These are phyloP conservation scores for Tricholoma flavovirens DNA, from an alignment of 768 basidiomycete species.

Conservation along the genomic window DNA sequence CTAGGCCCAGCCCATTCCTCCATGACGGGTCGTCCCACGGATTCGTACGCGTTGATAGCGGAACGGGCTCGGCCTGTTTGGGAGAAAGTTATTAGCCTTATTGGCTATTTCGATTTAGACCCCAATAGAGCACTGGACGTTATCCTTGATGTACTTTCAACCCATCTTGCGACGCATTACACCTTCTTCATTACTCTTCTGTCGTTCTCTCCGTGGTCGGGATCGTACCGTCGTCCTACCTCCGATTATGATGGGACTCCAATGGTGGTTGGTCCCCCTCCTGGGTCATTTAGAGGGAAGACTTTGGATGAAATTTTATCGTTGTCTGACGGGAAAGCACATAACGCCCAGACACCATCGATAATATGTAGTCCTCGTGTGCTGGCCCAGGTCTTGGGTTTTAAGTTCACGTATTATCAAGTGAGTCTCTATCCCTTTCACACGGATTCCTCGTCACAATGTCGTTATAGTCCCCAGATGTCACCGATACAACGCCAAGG, in stretches of 20 bases:
- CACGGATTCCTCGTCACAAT: neutral
- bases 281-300: constrained; percentile 49
- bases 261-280: constrained; percentile 35
- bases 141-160: constrained; percentile 85
- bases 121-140: constrained; percentile 92
- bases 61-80: constrained; percentile 65
- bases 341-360: constrained; percentile 10
- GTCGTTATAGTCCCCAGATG: constrained; percentile 45
- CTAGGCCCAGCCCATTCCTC: constrained; percentile 72
- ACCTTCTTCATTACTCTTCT: constrained; percentile 86
- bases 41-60: constrained; percentile 50
- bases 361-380: constrained; percentile 46
- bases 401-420: constrained; percentile 92
- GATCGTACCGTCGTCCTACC: constrained; percentile 34
- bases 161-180: constrained; percentile 77
- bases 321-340: constrained; percentile 40
- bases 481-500: constrained; percentile 56
- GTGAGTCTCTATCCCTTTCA: constrained; percentile 33
- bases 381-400: constrained; percentile 90
- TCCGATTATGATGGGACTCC: constrained; percentile 19
- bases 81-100: constrained; percentile 82
- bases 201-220: constrained; percentile 84
- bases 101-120: constrained; percentile 95
- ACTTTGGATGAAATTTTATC: constrained; percentile 60
- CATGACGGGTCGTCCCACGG: constrained; percentile 58